Percentiles rank a stretch among this genome's conserved stretches.
Evolutionary conservation across 768 basidiomycete species (phyloP).

Genomic region (Roridomyces roridus): DNA sequence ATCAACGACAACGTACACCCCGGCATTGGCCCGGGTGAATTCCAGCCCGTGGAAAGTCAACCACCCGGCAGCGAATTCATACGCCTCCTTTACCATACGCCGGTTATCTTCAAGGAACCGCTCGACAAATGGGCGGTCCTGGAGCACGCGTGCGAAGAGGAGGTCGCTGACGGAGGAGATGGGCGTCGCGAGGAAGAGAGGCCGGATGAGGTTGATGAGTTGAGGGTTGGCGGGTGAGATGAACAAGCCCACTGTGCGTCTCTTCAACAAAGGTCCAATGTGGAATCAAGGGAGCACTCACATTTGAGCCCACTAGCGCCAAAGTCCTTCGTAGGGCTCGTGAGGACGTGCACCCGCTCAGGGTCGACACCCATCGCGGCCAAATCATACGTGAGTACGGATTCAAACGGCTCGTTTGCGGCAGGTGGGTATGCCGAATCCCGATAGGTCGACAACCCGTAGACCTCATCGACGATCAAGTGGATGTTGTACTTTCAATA

Average conservation of each 20-base stretch:
- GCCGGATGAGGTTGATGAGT: slow-evolving; percentile 25
- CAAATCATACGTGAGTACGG: slow-evolving; percentile 29
- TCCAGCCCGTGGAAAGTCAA: slow-evolving; percentile 26
- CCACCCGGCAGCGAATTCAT: slow-evolving; percentile 32
- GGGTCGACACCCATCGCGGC: slow-evolving; percentile 26
- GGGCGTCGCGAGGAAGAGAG: slow-evolving; percentile 26
- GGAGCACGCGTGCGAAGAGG: slow-evolving; percentile 31
- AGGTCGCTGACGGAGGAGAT: slow-evolving; percentile 28
- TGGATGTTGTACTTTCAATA: slow-evolving; percentile 30
- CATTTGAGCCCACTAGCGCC: slow-evolving; percentile 33
- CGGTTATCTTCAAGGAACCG: slow-evolving; percentile 27
- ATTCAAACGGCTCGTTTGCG: slow-evolving; percentile 22
- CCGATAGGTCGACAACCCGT: slow-evolving; percentile 30
- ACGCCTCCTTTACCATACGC: slow-evolving; percentile 21
- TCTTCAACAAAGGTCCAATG: neutral
- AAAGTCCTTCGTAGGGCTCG: slow-evolving; percentile 39
- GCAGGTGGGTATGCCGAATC: slow-evolving; percentile 25
- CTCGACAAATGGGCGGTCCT: slow-evolving; percentile 23
- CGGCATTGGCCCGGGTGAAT: slow-evolving; percentile 21
- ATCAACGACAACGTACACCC: slow-evolving; percentile 18
- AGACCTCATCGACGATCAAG: slow-evolving; percentile 38
- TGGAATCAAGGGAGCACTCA: neutral
- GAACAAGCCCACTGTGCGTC: slow-evolving; percentile 25
- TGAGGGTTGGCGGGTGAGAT: slow-evolving; percentile 20
- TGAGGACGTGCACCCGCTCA: slow-evolving; percentile 31